Evolutionary conservation across 306 rosid species (phyloP).

Genomic region (Inga leiocalycina): DNA sequence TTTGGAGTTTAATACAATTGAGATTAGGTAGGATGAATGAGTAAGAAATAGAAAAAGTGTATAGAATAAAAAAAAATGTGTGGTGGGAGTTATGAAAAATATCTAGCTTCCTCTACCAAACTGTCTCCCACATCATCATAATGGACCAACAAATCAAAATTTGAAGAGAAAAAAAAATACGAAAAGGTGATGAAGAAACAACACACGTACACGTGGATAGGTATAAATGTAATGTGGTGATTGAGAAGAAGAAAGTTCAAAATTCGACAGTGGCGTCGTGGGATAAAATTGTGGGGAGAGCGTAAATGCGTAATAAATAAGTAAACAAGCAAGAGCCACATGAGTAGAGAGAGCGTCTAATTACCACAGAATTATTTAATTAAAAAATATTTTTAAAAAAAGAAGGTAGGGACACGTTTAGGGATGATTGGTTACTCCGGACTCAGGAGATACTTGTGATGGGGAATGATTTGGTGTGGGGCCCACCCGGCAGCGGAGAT

Average conservation of each 20-base stretch:
- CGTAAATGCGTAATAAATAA: neutral
- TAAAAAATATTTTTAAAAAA: neutral
- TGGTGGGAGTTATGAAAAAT: neutral
- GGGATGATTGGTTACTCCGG: neutral
- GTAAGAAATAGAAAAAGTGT: neutral
- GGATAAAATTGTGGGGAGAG: neutral
- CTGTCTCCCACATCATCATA: neutral
- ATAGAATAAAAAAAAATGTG: neutral
- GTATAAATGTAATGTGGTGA: too few species aligned
- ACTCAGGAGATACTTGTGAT: neutral
- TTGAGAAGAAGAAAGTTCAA: neutral
- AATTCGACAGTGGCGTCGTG: neutral
- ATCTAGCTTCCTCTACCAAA: neutral
- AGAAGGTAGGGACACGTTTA: neutral
- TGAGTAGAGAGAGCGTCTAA: neutral
- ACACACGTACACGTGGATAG: too few species aligned
- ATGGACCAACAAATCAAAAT: neutral
- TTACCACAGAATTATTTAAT: slow-evolving; percentile 21
- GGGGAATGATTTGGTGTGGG: neutral
- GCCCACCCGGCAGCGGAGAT: neutral
- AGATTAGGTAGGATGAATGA: too few species aligned
- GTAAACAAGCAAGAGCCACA: slow-evolving; percentile 9
- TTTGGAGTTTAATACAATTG: neutral
- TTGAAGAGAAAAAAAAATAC: neutral
- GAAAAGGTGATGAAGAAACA: neutral